Evolutionary conservation across 352 stramenopile species (phyloP).

Genomic region (Blastocystis sp.): DNA sequence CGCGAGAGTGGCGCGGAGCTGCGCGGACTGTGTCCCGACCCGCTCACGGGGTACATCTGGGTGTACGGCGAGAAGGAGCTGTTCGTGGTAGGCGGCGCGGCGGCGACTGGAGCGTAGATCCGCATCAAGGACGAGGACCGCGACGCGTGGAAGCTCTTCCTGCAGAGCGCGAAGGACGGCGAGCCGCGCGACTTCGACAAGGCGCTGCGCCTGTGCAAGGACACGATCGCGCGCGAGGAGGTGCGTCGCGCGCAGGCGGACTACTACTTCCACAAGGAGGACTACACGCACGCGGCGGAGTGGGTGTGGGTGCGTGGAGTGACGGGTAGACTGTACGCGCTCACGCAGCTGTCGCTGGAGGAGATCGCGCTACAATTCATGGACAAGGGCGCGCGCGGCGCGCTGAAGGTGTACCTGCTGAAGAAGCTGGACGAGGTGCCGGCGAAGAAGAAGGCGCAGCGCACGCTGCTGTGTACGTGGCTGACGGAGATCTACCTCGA

Average conservation of each 20-base stretch:
- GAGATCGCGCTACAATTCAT: constrained; percentile 89
- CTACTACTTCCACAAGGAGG: constrained; percentile 84
- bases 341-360: constrained; percentile 86
- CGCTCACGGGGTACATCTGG: constrained; percentile 36
- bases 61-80: constrained; percentile 69
- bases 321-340: constrained; percentile 79
- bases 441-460: constrained; percentile 86
- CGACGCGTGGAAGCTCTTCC: constrained; percentile 88
- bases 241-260: constrained; percentile 87
- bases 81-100: constrained; percentile 76
- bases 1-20: constrained; percentile 81
- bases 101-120: constrained; percentile 80
- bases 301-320: constrained; percentile 70
- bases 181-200: constrained; percentile 85
- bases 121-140: constrained; percentile 86
- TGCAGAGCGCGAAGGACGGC: constrained; percentile 82
- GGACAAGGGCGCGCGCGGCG: constrained; percentile 83
- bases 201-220: constrained; percentile 84
- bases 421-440: constrained; percentile 85
- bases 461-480: constrained; percentile 89
- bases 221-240: constrained; percentile 83
- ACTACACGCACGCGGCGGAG: constrained; percentile 84
- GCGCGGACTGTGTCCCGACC: constrained; percentile 67
- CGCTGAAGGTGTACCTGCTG: constrained; percentile 85
- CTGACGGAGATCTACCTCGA: constrained; percentile 89